Evolutionary conservation across 2,329 filamentous ascomycete genomes (phyloP).

Genomic region (Diaporthe eres): DNA sequence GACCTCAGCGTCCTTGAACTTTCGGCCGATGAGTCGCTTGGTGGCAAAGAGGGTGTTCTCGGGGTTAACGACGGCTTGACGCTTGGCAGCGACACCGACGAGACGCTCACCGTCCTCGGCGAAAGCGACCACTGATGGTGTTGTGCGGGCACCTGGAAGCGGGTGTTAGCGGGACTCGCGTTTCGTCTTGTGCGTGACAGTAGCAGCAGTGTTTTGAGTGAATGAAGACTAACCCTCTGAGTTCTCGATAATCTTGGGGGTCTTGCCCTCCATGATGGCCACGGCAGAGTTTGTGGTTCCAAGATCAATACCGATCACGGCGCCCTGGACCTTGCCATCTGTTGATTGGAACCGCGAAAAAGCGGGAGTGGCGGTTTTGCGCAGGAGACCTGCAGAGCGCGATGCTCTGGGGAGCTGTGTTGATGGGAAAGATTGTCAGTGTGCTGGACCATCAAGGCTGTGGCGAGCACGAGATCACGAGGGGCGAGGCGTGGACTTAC

Average conservation of each 20-base stretch:
- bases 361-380: slow-evolving; percentile 78
- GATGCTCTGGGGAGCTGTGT: slow-evolving; percentile 83
- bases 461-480: slow-evolving; percentile 2
- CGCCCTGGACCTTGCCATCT: slow-evolving; percentile 90
- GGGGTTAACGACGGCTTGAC: slow-evolving; percentile 97
- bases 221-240: slow-evolving; percentile 79
- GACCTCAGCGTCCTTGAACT: slow-evolving; percentile 93
- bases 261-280: slow-evolving; percentile 97
- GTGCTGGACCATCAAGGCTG: neutral
- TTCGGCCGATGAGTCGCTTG: slow-evolving; percentile 98
- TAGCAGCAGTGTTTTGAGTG: neutral
- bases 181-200: neutral
- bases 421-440: slow-evolving; percentile 45
- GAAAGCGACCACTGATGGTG: slow-evolving; percentile 95
- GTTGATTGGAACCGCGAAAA: slow-evolving; percentile 86
- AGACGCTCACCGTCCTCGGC: slow-evolving; percentile 95
- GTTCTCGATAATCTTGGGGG: slow-evolving; percentile 97
- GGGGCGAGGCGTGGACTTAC: slow-evolving; percentile 64
- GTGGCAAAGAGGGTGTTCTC: slow-evolving; percentile 99
- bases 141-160: slow-evolving; percentile 82
- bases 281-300: slow-evolving; percentile 99
- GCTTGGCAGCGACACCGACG: slow-evolving; percentile 97
- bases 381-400: slow-evolving; percentile 76
- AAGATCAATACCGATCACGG: slow-evolving; percentile 98
- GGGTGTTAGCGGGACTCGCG: slow-evolving; percentile 39